Evolutionary conservation across 176 grass and related monocot genomes (phyloP).

Genomic region (Thinopyrum elongatum): DNA sequence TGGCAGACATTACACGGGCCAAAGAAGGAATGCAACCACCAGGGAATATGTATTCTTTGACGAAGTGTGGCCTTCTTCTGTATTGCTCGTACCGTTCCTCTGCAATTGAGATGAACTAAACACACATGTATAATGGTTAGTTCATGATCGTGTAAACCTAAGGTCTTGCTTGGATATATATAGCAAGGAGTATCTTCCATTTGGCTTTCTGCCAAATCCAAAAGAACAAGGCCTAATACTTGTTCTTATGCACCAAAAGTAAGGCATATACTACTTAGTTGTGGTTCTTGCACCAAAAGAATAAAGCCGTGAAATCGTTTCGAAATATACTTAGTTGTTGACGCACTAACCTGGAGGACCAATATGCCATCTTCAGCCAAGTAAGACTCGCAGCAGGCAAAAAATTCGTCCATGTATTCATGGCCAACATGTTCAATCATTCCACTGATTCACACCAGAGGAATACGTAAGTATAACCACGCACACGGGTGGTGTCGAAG

Average conservation of each 20-base stretch:
- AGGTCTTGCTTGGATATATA: not conserved
- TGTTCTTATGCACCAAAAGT: not conserved
- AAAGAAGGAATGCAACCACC: not conserved
- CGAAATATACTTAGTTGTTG: not conserved
- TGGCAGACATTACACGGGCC: not conserved
- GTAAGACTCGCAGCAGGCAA: not conserved
- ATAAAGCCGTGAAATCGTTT: too few species aligned
- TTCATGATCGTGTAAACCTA: not conserved
- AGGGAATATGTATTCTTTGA: constrained; percentile 4
- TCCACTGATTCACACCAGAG: not conserved
- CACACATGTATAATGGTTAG: not conserved
- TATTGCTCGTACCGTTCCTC: not conserved
- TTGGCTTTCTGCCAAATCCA: not conserved
- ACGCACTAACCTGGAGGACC: not conserved
- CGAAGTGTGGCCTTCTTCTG: not conserved
- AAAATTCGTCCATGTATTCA: not conserved
- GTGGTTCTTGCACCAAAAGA: not conserved
- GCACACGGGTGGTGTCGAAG: not conserved
- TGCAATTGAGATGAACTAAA: not conserved
- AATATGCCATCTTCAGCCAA: not conserved
- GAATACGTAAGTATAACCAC: not conserved
- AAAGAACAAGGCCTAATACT: not conserved
- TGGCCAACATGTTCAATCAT: constrained; percentile 4
- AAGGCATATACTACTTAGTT: not conserved
- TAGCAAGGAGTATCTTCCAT: not conserved